phyloP scores from a whole-genome alignment of 768 basidiomycete species.

The Psilocybe subaeruginosa region DNA sequence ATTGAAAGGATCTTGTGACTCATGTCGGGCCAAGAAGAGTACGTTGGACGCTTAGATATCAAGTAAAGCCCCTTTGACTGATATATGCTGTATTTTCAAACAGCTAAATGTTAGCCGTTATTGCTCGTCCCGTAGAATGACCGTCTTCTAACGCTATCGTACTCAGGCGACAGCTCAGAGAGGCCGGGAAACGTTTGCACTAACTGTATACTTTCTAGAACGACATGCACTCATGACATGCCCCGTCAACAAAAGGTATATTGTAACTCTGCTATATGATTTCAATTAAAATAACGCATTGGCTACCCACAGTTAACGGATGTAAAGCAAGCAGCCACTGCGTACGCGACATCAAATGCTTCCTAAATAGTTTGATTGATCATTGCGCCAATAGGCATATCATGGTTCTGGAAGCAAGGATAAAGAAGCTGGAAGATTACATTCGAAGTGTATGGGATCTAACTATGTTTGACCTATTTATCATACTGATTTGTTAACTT shows the following conservation, averaged over 20 bases:
- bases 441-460: slow-evolving; percentile 23
- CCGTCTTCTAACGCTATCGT: not conserved
- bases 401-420: slow-evolving; percentile 17
- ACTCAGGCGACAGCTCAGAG: slow-evolving; percentile 62
- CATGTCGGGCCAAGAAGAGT: slow-evolving; percentile 49
- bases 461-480: not conserved
- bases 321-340: slow-evolving; percentile 26
- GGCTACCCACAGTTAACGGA: slow-evolving; percentile 25
- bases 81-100: not conserved
- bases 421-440: slow-evolving; percentile 31
- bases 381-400: not conserved
- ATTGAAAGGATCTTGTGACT: slow-evolving; percentile 48
- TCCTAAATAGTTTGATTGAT: not conserved
- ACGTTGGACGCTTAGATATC: not conserved
- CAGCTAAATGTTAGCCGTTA: slow-evolving; percentile 41
- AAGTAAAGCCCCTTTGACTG: slow-evolving; percentile 7
- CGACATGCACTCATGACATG: slow-evolving; percentile 57
- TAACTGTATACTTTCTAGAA: slow-evolving; percentile 51
- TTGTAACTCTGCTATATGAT: slow-evolving; percentile 1
- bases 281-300: not conserved
- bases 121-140: not conserved
- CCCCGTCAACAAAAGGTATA: slow-evolving; percentile 53
- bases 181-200: slow-evolving; percentile 58
- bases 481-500: not conserved
- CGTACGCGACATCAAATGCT: not conserved